These are phyloP conservation scores for Guadua angustifolia DNA, from an alignment of 176 grass and related monocot species.

Conservation along the genomic window DNA sequence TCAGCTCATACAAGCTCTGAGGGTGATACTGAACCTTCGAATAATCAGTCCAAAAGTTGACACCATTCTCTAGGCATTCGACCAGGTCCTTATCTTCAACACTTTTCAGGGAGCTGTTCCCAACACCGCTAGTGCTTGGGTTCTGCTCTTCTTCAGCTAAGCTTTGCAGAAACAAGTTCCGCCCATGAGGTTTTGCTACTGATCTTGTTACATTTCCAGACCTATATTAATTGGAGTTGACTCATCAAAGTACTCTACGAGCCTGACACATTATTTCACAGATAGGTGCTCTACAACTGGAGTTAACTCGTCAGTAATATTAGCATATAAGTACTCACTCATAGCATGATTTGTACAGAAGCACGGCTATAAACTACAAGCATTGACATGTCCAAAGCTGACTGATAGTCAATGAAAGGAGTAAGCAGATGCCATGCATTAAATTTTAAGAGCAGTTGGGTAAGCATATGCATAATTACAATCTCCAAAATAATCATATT, in stretches of 20 bases:
- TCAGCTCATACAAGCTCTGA: slow-evolving; percentile 78
- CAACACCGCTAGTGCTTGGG: slow-evolving; percentile 41
- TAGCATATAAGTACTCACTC: neutral
- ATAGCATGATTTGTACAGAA: slow-evolving; percentile 4
- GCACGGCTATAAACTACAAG: neutral
- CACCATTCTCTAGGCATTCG: slow-evolving; percentile 66
- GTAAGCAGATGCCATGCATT: neutral
- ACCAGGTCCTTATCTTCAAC: slow-evolving; percentile 75
- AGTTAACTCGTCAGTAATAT: neutral
- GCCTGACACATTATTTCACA: neutral
- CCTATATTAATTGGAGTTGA: slow-evolving; percentile 51
- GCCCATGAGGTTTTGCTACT: slow-evolving; percentile 59
- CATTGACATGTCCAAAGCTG: neutral
- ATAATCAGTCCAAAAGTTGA: slow-evolving; percentile 90
- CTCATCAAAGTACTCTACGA: slow-evolving; percentile 28
- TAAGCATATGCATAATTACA: neutral
- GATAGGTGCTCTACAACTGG: neutral
- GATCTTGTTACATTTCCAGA: slow-evolving; percentile 74
- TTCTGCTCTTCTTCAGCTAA: slow-evolving; percentile 73
- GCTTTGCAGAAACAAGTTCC: slow-evolving; percentile 88
- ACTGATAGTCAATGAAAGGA: neutral
- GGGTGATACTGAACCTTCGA: slow-evolving; percentile 94
- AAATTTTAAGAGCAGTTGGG: neutral
- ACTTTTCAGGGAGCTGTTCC: slow-evolving; percentile 24
- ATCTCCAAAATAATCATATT: neutral